These are phyloP conservation scores for Pilaira anomala DNA, from an alignment of 192 early-diverging fungal genomes.

Conservation along the genomic window DNA sequence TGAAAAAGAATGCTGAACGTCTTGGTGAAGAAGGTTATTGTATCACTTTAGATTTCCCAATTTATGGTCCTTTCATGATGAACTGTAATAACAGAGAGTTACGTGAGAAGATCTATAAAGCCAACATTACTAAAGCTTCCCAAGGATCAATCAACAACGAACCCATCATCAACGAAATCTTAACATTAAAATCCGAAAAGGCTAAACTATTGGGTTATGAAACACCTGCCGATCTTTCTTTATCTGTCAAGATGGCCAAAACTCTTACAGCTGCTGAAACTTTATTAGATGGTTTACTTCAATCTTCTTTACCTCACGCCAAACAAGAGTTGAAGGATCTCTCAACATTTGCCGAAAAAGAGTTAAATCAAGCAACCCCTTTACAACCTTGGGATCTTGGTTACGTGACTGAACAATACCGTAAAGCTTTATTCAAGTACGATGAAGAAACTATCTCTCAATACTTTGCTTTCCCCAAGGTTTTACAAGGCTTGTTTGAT, in stretches of 20 bases:
- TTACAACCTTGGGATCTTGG: constrained; percentile 51
- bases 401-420: constrained; percentile 50
- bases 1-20: constrained; percentile 43
- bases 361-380: constrained; percentile 34
- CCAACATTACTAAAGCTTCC: constrained; percentile 51
- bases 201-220: constrained; percentile 47
- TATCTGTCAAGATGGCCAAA: constrained; percentile 57
- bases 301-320: constrained; percentile 43
- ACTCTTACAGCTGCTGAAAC: constrained; percentile 39
- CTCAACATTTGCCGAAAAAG: constrained; percentile 42
- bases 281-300: constrained; percentile 43
- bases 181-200: constrained; percentile 50
- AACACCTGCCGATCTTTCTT: constrained; percentile 48
- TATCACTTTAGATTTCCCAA: constrained; percentile 53
- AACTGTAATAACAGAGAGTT: constrained; percentile 51
- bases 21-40: constrained; percentile 44
- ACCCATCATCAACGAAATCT: constrained; percentile 53
- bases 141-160: constrained; percentile 49
- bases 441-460: constrained; percentile 53
- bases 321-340: constrained; percentile 41
- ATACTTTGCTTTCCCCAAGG: constrained; percentile 53
- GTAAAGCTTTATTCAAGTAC: constrained; percentile 49
- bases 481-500: constrained; percentile 53
- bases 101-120: constrained; percentile 50
- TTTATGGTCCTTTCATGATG: constrained; percentile 55